Conservation (phyloP, 352 stramenopile species). For the Globisporangium emineosum region DNA sequence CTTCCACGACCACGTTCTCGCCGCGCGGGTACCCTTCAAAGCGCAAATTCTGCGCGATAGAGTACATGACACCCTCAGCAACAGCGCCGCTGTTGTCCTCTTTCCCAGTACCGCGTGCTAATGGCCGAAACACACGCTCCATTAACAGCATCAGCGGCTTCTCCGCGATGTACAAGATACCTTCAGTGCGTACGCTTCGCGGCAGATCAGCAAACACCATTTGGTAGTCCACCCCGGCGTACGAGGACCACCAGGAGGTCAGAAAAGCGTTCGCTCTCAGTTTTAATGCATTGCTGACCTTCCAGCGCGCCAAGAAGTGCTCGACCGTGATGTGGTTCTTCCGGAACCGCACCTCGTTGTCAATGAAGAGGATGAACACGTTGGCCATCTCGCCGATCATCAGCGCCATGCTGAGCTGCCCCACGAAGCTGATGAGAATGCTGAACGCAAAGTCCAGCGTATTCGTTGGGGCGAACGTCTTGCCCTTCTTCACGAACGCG, state of each 20-base stretch:
- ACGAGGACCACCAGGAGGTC: conserved; percentile 55
- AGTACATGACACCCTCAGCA: conserved; percentile 23
- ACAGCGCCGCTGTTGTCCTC: conserved; percentile 11
- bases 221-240: conserved; percentile 56
- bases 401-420: conserved; percentile 66
- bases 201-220: conserved; percentile 51
- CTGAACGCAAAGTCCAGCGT: conserved; percentile 49
- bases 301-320: conserved; percentile 37
- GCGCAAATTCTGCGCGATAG: conserved; percentile 46
- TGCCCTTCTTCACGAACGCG: conserved; percentile 58
- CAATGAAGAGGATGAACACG: conserved; percentile 55
- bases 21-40: conserved; percentile 64
- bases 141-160: conserved; percentile 45
- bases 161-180: conserved; percentile 36
- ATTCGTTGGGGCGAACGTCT: conserved; percentile 39
- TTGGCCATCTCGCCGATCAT: conserved; percentile 76
- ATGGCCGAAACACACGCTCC: conserved; percentile 35
- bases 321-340: conserved; percentile 67
- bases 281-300: conserved; percentile 37
- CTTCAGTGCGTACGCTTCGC: conserved; percentile 46
- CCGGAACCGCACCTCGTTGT: conserved; percentile 67
- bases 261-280: conserved; percentile 40
- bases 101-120: conserved; percentile 14
- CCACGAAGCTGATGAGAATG: conserved; percentile 47
- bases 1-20: conserved; percentile 57